These are phyloP conservation scores for Calophaca sinica DNA, from an alignment of 306 rosid genomes.

Conservation along the genomic window DNA sequence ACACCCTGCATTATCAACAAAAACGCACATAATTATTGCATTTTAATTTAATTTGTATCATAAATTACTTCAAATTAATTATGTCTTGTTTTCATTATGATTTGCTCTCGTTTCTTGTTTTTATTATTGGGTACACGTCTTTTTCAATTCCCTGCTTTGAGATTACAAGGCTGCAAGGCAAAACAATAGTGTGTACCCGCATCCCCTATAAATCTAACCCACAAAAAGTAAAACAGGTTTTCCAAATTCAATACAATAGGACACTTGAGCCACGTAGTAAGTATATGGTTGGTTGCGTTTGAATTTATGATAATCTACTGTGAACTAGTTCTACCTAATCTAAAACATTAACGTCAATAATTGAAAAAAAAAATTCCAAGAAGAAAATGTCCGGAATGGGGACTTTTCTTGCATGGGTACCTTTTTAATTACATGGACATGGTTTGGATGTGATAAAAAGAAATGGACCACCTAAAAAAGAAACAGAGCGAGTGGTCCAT, in stretches of 20 bases:
- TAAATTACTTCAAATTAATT: not conserved
- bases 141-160: slow-evolving; percentile 1
- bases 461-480: slow-evolving; percentile 45
- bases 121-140: slow-evolving; percentile 6
- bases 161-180: not conserved
- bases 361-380: not conserved
- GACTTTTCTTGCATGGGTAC: slow-evolving; percentile 16
- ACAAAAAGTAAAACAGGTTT: slow-evolving; percentile 15
- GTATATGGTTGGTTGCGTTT: slow-evolving; percentile 36
- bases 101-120: not conserved
- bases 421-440: not conserved
- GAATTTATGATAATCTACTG: slow-evolving; percentile 41
- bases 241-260: slow-evolving; percentile 8
- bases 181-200: slow-evolving; percentile 21
- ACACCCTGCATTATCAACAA: slow-evolving; percentile 66
- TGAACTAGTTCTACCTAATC: slow-evolving; percentile 18
- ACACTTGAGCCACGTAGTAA: not conserved
- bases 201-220: slow-evolving; percentile 21
- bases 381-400: not conserved
- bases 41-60: not conserved
- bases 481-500: slow-evolving; percentile 40
- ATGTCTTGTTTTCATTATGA: not conserved
- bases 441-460: slow-evolving; percentile 27
- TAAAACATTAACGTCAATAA: slow-evolving; percentile 11
- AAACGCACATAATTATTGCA: not conserved